A percentile compares a stretch with the other conserved stretches of the same genome.
Evolutionary conservation across 2,329 filamentous ascomycete genomes (phyloP).

Genomic region (Aquanectria penicillioides): DNA sequence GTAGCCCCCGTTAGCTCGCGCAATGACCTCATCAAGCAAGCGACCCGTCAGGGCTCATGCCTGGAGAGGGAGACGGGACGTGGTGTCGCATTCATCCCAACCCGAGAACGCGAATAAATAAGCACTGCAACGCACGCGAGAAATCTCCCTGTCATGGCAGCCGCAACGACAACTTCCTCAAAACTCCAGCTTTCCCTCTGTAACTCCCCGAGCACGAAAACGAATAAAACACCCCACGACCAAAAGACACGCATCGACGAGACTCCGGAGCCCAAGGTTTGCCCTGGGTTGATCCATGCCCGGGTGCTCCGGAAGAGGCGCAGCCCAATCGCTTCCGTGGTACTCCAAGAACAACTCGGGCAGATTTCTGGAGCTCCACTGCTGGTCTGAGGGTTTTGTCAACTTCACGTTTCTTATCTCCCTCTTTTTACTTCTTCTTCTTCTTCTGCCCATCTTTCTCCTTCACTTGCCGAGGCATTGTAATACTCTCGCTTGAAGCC

Average conservation of each 20-base stretch:
- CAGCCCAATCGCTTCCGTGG: constrained; percentile 26
- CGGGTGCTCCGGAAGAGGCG: constrained; percentile 37
- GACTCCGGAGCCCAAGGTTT: constrained; percentile 1
- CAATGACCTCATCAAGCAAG: constrained; percentile 38
- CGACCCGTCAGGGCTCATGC: neutral
- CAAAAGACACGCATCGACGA: no score
- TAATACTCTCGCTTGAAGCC: constrained; percentile 16
- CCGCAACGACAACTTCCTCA: no score
- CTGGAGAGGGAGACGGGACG: no score
- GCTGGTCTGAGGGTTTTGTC: constrained; percentile 27
- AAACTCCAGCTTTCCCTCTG: no score
- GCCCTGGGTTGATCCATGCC: constrained; percentile 36
- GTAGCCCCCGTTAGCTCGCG: constrained; percentile 12
- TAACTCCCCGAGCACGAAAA: neutral
- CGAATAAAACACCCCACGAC: neutral
- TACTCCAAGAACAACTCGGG: constrained; percentile 16
- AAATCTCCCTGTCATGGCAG: no score
- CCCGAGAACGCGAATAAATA: neutral
- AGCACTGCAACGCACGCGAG: neutral
- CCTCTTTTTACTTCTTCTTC: constrained; percentile 3
- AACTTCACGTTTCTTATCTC: constrained; percentile 20
- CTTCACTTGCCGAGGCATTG: constrained; percentile 17
- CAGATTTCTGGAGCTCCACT: constrained; percentile 34
- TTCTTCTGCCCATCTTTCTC: constrained; percentile 7
- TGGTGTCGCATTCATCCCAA: neutral